These are phyloP conservation scores for Calonectria pauciramosa DNA, from an alignment of 2,329 filamentous ascomycete species.

Conservation along the genomic window DNA sequence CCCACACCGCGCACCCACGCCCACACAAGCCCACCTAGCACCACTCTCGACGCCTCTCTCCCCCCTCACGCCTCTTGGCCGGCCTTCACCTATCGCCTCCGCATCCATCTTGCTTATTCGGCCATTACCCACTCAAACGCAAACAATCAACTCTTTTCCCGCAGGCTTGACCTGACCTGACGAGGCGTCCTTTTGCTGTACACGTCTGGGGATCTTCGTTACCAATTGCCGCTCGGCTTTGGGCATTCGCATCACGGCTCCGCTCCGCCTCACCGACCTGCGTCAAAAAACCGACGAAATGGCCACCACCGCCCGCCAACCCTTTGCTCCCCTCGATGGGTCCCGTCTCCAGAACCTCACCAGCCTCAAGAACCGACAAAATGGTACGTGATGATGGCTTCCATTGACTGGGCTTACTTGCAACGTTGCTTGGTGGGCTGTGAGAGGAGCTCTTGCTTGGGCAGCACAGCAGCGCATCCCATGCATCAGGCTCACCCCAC, in stretches of 20 bases:
- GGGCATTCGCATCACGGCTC: neutral
- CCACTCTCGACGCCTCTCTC: neutral
- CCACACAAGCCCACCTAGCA: neutral
- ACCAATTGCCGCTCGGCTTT: constrained; percentile 4
- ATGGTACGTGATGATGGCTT: constrained; percentile 65
- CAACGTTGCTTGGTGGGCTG: neutral
- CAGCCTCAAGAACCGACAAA: constrained; percentile 84
- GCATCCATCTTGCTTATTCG: constrained; percentile 14
- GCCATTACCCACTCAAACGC: constrained; percentile 2
- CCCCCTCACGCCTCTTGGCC: neutral
- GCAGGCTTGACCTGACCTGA: constrained; percentile 8
- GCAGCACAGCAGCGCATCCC: constrained; percentile 16
- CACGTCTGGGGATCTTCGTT: neutral
- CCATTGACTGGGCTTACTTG: neutral
- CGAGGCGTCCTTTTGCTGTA: constrained; percentile 7
- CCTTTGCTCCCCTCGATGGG: constrained; percentile 80
- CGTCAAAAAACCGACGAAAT: constrained; percentile 52
- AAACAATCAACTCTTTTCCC: neutral
- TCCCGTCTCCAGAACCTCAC: constrained; percentile 79
- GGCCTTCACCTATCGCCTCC: neutral
- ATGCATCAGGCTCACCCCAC: constrained; percentile 26
- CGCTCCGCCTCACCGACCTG: neutral
- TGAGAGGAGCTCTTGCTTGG: constrained; percentile 7
- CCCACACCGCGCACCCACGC: neutral
- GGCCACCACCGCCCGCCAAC: constrained; percentile 74